Conservation (phyloP, 371 early-diverging fungal species). For the Dichotomocladium elegans region DNA sequence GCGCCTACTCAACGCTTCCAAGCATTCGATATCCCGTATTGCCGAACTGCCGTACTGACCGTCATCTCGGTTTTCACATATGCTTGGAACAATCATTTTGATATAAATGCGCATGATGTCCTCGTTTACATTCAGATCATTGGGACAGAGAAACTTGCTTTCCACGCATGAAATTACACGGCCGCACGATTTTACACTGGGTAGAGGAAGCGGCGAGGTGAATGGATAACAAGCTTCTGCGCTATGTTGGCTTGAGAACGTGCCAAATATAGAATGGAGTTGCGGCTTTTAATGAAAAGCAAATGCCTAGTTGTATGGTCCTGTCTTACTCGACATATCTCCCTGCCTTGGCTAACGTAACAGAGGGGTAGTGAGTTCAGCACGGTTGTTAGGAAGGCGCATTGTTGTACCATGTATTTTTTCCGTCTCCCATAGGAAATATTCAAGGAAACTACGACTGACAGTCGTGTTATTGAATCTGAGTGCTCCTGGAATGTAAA, state of each 20-base stretch:
- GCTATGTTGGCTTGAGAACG: constrained; percentile 20
- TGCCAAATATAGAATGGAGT: background rate
- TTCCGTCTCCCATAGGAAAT: constrained; percentile 88
- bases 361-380: background rate
- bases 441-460: constrained; percentile 78
- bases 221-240: constrained; percentile 95
- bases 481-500: constrained; percentile 71
- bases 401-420: constrained; percentile 78
- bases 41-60: constrained; percentile 89
- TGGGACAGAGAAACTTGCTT: constrained; percentile 65
- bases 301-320: too few species aligned
- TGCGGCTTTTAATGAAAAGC: too few species aligned
- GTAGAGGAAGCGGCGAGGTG: constrained; percentile 75
- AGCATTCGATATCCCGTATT: constrained; percentile 87
- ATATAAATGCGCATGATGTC: constrained; percentile 78
- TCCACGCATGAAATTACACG: too few species aligned
- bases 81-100: constrained; percentile 64
- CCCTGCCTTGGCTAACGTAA: constrained; percentile 83
- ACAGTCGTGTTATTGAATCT: constrained; percentile 60
- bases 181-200: constrained; percentile 65
- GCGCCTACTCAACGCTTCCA: constrained; percentile 89
- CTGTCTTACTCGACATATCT: constrained; percentile 61
- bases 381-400: background rate
- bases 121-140: constrained; percentile 82
- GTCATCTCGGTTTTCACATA: constrained; percentile 71